Base-by-base conservation (phyloP, 768 basidiomycete species). In the Psilocybe cubensis region DNA sequence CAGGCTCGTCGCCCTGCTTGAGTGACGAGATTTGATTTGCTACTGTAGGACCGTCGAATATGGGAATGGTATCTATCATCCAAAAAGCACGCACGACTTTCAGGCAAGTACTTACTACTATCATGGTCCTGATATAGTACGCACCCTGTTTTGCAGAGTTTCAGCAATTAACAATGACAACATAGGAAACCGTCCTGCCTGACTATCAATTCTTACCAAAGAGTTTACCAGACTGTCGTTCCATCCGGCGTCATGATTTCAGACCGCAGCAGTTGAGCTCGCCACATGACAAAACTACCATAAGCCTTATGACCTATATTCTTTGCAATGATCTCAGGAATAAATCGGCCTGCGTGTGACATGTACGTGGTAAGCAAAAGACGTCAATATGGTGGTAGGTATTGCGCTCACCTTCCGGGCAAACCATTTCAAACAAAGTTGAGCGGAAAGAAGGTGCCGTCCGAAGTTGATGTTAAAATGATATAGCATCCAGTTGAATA, bases 401-500 rank as follows among this genome's bases (percentile, higher is more conserved):
- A 14, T 17, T 24, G 6, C 35, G 58, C 68, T 47, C 83, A 44
- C 86, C 85, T n/a, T 67, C 70, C 0, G 85, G 86, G 63, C 72
- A 82, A 68, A 89, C 81, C n/a, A 89, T 81, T 69, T 91, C 88
- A 60, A 90, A 83, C 10, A 88, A 81, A 11, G 87, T 82, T 20
- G 85, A 80, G 33, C 80, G 69, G 1, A 80, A 78, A 3, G 84
- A 84, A 14, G 76, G 74, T 28, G 86, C 82, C 87, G 89, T 88
- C 79, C 83, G 81, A 54, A 90, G 75, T 42, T 88, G 76, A 66
- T 89, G 88, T 60, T 71, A 50, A n/a, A 52, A 57, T 42, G 38
- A 25, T 12, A 45, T 4, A 28, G 44, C 40, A 5, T 31, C 25
- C 41, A 54, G 51, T 45, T 25, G 38, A 44, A 21, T 49, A 23